These are phyloP conservation scores for Endogone sp. DNA, from an alignment of 192 early-diverging fungal genomes.

Conservation along the genomic window DNA sequence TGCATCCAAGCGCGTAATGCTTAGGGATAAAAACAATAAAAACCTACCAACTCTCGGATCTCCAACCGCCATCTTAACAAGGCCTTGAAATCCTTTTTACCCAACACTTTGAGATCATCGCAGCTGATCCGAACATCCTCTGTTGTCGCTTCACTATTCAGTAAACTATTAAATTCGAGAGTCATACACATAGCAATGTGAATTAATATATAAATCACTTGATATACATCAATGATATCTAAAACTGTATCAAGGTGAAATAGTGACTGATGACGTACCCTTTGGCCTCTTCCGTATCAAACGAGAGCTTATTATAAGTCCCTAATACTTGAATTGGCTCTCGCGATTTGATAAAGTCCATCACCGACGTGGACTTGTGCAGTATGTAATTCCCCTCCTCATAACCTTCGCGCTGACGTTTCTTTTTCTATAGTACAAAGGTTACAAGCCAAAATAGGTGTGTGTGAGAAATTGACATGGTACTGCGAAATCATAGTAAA, in stretches of 20 bases:
- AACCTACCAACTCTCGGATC: no score
- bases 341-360: slow-evolving; percentile 74
- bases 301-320: slow-evolving; percentile 67
- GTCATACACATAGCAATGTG: no score
- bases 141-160: slow-evolving; percentile 64
- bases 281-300: slow-evolving; percentile 67
- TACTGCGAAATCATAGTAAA: no score
- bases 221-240: neutral
- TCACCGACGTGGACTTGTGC: slow-evolving; percentile 66
- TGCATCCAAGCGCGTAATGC: no score
- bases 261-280: slow-evolving; percentile 24
- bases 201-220: neutral
- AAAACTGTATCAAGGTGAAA: no score
- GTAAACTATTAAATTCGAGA: slow-evolving; percentile 16
- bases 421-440: slow-evolving; percentile 61
- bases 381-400: slow-evolving; percentile 94
- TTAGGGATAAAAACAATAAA: no score
- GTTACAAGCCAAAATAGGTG: neutral
- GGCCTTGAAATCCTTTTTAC: slow-evolving; percentile 89
- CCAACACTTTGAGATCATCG: slow-evolving; percentile 87
- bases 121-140: slow-evolving; percentile 78
- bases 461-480: slow-evolving; percentile 2
- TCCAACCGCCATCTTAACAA: slow-evolving; percentile 81
- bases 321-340: slow-evolving; percentile 84
- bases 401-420: slow-evolving; percentile 93